Evolutionary conservation across 768 basidiomycete species (phyloP).

Genomic region (Russula earlei): DNA sequence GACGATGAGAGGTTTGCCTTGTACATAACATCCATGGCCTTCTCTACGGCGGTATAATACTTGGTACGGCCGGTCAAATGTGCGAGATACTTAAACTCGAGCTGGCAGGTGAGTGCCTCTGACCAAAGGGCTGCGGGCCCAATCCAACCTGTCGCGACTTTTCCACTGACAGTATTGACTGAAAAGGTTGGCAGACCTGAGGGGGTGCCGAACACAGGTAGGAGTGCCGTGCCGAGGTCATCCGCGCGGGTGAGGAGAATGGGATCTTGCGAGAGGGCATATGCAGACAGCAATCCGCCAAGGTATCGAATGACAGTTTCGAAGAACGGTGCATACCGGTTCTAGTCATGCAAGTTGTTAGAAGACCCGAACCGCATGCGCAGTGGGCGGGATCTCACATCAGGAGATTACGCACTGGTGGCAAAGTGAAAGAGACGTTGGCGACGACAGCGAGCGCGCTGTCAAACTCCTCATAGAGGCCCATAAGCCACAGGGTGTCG

Average conservation of each 20-base stretch:
- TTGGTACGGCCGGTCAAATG: slow-evolving; percentile 64
- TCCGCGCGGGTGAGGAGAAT: slow-evolving; percentile 62
- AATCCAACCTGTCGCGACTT: slow-evolving; percentile 24
- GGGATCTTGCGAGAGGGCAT: slow-evolving; percentile 59
- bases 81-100: slow-evolving; percentile 84
- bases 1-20: slow-evolving; percentile 34
- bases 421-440: slow-evolving; percentile 39
- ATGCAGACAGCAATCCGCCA: slow-evolving; percentile 68
- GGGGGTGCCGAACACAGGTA: slow-evolving; percentile 61
- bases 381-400: not conserved
- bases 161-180: slow-evolving; percentile 51
- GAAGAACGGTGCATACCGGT: slow-evolving; percentile 51
- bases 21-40: slow-evolving; percentile 40
- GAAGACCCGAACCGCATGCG: not conserved
- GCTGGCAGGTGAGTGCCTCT: slow-evolving; percentile 72
- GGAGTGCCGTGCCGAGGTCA: slow-evolving; percentile 63
- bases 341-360: slow-evolving; percentile 2
- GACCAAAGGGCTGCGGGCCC: slow-evolving; percentile 39
- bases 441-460: slow-evolving; percentile 49
- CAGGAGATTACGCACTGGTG: slow-evolving; percentile 27
- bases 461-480: slow-evolving; percentile 56
- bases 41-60: slow-evolving; percentile 48
- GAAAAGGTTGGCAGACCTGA: slow-evolving; percentile 63
- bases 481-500: slow-evolving; percentile 82
- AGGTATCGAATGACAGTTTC: slow-evolving; percentile 88